Evolutionary conservation across 176 grass and related monocot genomes (phyloP).

Genomic region (Puya raimondii): DNA sequence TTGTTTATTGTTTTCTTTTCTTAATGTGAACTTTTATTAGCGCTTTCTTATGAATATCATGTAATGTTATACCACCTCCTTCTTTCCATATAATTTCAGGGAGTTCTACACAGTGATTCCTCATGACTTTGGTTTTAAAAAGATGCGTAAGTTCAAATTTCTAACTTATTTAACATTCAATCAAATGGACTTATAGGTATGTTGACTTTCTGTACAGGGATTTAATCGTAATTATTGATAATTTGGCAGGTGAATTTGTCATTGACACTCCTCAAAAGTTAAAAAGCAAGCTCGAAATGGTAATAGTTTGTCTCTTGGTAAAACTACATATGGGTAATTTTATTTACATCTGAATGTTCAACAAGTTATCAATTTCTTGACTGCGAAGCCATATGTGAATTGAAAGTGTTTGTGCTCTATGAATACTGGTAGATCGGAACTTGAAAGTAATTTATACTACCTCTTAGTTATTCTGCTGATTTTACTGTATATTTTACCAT

Average conservation of each 20-base stretch:
- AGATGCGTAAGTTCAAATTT: conserved; percentile 63
- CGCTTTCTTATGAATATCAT: no score
- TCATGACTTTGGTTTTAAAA: conserved; percentile 96
- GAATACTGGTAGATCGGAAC: no score
- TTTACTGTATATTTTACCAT: no score
- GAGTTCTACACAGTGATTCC: conserved; percentile 79
- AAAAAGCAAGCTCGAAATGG: conserved; percentile 91
- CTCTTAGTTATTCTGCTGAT: no score
- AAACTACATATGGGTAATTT: neutral
- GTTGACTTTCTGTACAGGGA: conserved; percentile 16
- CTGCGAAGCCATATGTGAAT: neutral
- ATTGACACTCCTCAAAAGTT: conserved; percentile 86
- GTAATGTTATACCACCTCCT: neutral
- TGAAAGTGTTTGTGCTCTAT: no score
- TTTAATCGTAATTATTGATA: conserved; percentile 20
- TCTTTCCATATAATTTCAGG: conserved; percentile 21
- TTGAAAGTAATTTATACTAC: no score
- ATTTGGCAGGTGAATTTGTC: conserved; percentile 66
- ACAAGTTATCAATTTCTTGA: neutral
- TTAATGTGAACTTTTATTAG: neutral
- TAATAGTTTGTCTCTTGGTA: conserved; percentile 22
- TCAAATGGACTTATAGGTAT: conserved; percentile 1
- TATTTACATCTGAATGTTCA: neutral
- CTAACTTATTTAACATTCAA: conserved; percentile 4
- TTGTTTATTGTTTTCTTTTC: neutral